A percentile compares a stretch with the other conserved stretches of the same genome.
These are phyloP conservation scores for Solanum chaucha DNA, from an alignment of 257 asterid genomes.

Conservation along the genomic window DNA sequence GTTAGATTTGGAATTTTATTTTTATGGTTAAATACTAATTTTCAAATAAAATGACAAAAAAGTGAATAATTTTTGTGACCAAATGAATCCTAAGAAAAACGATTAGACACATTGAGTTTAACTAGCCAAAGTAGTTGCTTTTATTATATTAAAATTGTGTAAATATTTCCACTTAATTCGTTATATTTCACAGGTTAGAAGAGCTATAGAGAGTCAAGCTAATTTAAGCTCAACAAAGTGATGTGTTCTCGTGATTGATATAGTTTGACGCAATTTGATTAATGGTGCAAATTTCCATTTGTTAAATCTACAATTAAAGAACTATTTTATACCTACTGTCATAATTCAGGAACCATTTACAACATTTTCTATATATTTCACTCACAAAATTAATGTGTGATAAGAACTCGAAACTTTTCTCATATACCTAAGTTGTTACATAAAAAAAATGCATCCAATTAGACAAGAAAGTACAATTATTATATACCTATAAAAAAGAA, in stretches of 20 bases:
- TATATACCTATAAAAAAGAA: too few species aligned
- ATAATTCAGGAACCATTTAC: neutral
- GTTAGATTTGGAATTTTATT: too few species aligned
- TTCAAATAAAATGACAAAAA: too few species aligned
- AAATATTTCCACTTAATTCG: neutral
- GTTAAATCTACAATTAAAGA: neutral
- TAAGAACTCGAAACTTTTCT: too few species aligned
- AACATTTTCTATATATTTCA: neutral
- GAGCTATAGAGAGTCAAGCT: neutral
- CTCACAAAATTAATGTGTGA: too few species aligned
- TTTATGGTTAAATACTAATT: too few species aligned
- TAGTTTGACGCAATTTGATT: neutral
- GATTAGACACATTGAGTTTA: too few species aligned
- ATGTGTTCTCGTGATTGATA: neutral
- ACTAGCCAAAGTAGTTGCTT: too few species aligned
- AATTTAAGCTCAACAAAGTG: neutral
- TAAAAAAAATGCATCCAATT: neutral
- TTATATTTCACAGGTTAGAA: too few species aligned
- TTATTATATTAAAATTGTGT: neutral
- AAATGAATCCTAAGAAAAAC: too few species aligned
- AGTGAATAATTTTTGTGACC: too few species aligned
- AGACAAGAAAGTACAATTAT: neutral
- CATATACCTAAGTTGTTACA: neutral
- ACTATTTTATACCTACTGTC: too few species aligned
- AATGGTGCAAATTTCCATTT: neutral